phyloP scores from a whole-genome alignment of 768 basidiomycete species.

The Leucocoprinus leucothites region DNA sequence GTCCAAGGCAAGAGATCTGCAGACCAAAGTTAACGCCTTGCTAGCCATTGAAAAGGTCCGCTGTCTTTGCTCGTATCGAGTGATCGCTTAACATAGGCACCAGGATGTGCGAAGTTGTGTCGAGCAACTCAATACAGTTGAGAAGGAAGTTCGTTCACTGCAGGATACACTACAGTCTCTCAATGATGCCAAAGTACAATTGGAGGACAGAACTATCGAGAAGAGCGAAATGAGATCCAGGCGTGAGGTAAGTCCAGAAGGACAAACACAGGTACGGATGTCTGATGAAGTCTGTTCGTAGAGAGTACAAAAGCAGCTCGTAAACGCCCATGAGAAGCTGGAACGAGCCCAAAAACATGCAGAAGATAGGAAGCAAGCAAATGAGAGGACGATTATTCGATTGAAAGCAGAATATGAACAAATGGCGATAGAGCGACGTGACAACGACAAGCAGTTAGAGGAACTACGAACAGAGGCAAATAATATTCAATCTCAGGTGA shows the following conservation, averaged over 20 bases:
- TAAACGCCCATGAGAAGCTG: constrained; percentile 81
- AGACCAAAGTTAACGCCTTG: constrained; percentile 68
- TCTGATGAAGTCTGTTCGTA: constrained; percentile 24
- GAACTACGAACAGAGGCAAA: constrained; percentile 71
- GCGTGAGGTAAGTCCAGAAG: constrained; percentile 50
- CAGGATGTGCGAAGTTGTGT: constrained; percentile 72
- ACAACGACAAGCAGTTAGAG: constrained; percentile 77
- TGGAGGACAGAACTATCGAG: constrained; percentile 75
- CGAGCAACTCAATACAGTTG: constrained; percentile 74
- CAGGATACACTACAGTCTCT: constrained; percentile 66
- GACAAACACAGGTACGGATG: neutral
- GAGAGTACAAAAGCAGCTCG: constrained; percentile 79
- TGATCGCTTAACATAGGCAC: neutral
- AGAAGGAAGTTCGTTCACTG: constrained; percentile 63
- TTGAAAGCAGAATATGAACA: constrained; percentile 77
- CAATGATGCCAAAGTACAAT: constrained; percentile 61
- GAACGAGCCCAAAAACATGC: constrained; percentile 75
- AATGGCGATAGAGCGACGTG: constrained; percentile 72
- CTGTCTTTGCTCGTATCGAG: neutral
- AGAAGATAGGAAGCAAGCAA: constrained; percentile 75
- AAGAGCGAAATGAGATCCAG: constrained; percentile 63
- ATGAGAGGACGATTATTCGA: constrained; percentile 69
- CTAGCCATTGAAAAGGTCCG: constrained; percentile 72
- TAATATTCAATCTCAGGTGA: constrained; percentile 64
- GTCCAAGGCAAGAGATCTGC: constrained; percentile 73